Evolutionary conservation across 1,139 yeast genomes (phyloP).

Genomic region (Chernovozyma sophiae-reginae): DNA sequence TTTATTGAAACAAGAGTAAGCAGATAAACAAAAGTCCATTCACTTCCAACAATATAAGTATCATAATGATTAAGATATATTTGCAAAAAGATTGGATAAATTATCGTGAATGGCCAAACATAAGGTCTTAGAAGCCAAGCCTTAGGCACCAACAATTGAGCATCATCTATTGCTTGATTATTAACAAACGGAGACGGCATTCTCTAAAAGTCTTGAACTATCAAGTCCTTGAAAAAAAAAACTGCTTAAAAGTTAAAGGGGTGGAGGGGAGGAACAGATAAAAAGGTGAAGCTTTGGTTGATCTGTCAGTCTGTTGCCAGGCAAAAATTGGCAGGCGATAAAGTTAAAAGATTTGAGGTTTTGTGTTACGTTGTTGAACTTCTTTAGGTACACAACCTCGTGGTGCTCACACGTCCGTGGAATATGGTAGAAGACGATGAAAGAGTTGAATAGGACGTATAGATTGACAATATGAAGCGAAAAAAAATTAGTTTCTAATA

Average conservation of each 20-base stretch:
- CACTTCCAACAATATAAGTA: slow-evolving; percentile 70
- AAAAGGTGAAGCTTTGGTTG: no score
- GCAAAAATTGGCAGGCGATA: no score
- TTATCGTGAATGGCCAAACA: slow-evolving; percentile 75
- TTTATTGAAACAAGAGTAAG: slow-evolving; percentile 72
- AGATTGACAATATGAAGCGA: no score
- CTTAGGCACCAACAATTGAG: slow-evolving; percentile 72
- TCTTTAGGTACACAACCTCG: not conserved
- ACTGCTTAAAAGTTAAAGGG: no score
- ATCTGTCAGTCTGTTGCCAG: no score
- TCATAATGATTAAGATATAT: slow-evolving; percentile 72
- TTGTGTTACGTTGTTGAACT: not conserved
- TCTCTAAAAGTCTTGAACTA: no score
- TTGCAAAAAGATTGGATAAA: slow-evolving; percentile 74
- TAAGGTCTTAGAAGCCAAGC: slow-evolving; percentile 65
- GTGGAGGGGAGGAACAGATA: no score
- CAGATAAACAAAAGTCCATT: slow-evolving; percentile 85
- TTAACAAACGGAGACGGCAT: slow-evolving; percentile 37
- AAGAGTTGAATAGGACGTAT: not conserved
- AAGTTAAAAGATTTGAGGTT: no score
- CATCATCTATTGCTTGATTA: slow-evolving; percentile 57
- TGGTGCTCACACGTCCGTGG: not conserved
- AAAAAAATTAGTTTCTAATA: no score
- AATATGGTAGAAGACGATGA: not conserved
- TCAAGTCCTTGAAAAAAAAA: no score